Evolutionary conservation across 2,329 filamentous ascomycete species (phyloP).

Genomic region (Penicillium sp.): DNA sequence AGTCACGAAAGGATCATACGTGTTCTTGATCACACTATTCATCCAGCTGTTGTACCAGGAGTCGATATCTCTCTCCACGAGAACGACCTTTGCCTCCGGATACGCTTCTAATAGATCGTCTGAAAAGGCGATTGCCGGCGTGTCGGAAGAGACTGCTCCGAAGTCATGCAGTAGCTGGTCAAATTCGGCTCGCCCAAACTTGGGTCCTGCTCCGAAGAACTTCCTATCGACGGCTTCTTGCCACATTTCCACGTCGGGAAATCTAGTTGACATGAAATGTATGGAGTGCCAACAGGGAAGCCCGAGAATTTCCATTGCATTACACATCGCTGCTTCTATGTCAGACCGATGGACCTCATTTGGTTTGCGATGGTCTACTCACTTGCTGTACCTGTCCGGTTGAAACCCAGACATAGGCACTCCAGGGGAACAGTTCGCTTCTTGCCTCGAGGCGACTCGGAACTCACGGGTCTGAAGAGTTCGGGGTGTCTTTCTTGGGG

Average conservation of each 20-base stretch:
- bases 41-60: constrained; percentile 6
- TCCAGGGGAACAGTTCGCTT: not conserved
- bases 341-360: not conserved
- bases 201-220: not conserved
- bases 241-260: constrained; percentile 3
- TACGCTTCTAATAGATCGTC: constrained; percentile 21
- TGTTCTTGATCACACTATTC: not conserved
- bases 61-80: constrained; percentile 8
- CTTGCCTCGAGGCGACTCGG: not conserved
- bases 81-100: constrained; percentile 19
- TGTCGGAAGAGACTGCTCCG: not conserved
- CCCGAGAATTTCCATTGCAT: constrained; percentile 10
- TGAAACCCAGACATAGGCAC: not conserved
- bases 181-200: constrained; percentile 9
- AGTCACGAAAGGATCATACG: not conserved
- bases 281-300: constrained; percentile 9
- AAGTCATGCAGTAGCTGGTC: constrained; percentile 19
- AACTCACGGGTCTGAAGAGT: not conserved
- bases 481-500: not conserved
- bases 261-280: not conserved
- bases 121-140: constrained; percentile 14
- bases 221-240: not conserved
- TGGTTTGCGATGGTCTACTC: not conserved
- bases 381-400: constrained; percentile 11
- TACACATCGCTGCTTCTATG: constrained; percentile 5